These are phyloP conservation scores for Eleusine coracana DNA, from an alignment of 176 grass and related monocot species.

Conservation along the genomic window DNA sequence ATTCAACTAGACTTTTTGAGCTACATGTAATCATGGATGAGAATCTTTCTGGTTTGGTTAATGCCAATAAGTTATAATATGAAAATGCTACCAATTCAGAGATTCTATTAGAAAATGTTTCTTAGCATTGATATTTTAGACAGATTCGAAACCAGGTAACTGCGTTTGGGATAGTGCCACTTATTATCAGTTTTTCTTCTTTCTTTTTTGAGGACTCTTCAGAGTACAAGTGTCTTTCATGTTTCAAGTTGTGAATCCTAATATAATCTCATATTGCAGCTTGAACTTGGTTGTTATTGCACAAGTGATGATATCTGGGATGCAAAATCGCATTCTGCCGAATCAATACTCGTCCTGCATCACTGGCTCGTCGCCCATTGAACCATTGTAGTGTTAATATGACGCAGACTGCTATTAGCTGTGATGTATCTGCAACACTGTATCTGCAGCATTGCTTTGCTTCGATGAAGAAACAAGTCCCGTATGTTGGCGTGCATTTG, in stretches of 20 bases:
- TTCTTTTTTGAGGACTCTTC: neutral
- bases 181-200: neutral
- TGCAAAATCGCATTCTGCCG: neutral
- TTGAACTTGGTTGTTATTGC: conserved; percentile 38
- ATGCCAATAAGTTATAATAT: neutral
- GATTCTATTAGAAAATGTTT: neutral
- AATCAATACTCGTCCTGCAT: neutral
- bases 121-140: neutral
- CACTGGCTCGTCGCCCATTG: no score
- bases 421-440: no score
- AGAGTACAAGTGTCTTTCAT: neutral
- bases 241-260: conserved; percentile 26
- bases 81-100: conserved; percentile 6
- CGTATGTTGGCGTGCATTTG: no score
- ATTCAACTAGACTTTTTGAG: conserved; percentile 19
- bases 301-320: conserved; percentile 8
- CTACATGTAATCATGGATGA: neutral
- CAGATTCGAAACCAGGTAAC: neutral
- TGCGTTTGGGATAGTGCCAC: conserved; percentile 1
- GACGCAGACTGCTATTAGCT: no score
- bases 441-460: no score
- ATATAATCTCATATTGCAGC: conserved; percentile 40
- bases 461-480: no score
- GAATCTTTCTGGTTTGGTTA: neutral
- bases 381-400: no score